Percentiles rank a stretch among this genome's conserved stretches.
Evolutionary conservation across 1,139 yeast species (phyloP).

Genomic region (Arxiozyma slooffiae): DNA sequence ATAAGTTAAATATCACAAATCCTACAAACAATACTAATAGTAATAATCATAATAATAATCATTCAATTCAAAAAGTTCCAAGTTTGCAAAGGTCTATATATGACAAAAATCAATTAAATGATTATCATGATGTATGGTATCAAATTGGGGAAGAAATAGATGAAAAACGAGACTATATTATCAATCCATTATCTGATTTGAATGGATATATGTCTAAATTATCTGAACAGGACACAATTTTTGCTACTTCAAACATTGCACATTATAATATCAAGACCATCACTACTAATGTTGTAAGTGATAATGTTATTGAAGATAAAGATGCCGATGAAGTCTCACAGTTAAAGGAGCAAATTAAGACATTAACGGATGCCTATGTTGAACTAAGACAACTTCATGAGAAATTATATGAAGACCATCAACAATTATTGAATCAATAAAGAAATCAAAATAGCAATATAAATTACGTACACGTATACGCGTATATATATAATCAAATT

Average conservation of each 20-base stretch:
- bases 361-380: slow-evolving; percentile 47
- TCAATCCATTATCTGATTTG: slow-evolving; percentile 28
- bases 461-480: background rate
- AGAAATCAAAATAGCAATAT: background rate
- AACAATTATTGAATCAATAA: slow-evolving; percentile 26
- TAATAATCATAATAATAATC: slow-evolving; percentile 9
- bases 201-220: slow-evolving; percentile 40
- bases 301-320: too few relatives aligned
- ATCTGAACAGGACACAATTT: slow-evolving; percentile 43
- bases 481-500: too few relatives aligned
- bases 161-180: slow-evolving; percentile 6
- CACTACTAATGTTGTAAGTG: background rate
- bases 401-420: slow-evolving; percentile 46
- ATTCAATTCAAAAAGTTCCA: slow-evolving; percentile 33
- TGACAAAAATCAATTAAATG: slow-evolving; percentile 29
- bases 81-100: slow-evolving; percentile 50
- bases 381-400: slow-evolving; percentile 55
- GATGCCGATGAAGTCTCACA: slow-evolving; percentile 28
- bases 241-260: slow-evolving; percentile 18
- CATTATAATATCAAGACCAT: slow-evolving; percentile 8
- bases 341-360: slow-evolving; percentile 39
- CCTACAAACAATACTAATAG: slow-evolving; percentile 1
- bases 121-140: slow-evolving; percentile 42
- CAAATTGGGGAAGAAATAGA: slow-evolving; percentile 34
- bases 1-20: slow-evolving; percentile 2